These are phyloP conservation scores for Holtermanniella nyarrowii DNA, from an alignment of 768 basidiomycete genomes.

Conservation along the genomic window DNA sequence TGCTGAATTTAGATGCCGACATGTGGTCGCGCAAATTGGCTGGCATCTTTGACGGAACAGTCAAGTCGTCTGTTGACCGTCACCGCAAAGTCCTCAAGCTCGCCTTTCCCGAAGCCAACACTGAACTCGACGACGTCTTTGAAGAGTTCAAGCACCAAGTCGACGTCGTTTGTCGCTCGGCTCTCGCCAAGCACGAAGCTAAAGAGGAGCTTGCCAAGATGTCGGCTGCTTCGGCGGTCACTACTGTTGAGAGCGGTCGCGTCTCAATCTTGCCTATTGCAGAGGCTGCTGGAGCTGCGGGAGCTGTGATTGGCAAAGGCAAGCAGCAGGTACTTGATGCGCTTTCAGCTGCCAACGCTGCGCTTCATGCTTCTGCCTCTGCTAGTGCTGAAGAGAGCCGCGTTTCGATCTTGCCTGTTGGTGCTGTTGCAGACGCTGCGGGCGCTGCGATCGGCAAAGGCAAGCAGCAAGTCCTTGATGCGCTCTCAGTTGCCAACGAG, in stretches of 20 bases:
- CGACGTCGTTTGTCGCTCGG: conserved; percentile 20
- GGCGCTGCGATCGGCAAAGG: conserved; percentile 32
- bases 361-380: conserved; percentile 3
- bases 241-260: conserved; percentile 5
- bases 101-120: conserved; percentile 11
- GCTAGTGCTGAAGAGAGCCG: conserved; percentile 6
- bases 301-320: conserved; percentile 31
- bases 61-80: conserved; percentile 1
- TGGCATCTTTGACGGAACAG: conserved; percentile 8
- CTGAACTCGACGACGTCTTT: conserved; percentile 26
- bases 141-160: conserved; percentile 27
- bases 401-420: conserved; percentile 26
- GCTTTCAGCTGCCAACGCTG: conserved; percentile 15
- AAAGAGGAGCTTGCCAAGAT: conserved; percentile 15
- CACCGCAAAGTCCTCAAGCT: conserved; percentile 5
- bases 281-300: conserved; percentile 19
- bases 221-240: conserved; percentile 6
- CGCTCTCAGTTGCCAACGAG: conserved; percentile 17
- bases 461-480: conserved; percentile 33
- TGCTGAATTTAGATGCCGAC: not conserved
- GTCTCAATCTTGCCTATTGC: conserved; percentile 27
- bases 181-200: conserved; percentile 25
- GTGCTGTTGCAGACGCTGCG: conserved; percentile 18
- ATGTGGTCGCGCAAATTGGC: conserved; percentile 8
- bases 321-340: conserved; percentile 35